Conservation (phyloP, 2,329 filamentous ascomycete species). For the Diplodia sapinea region DNA sequence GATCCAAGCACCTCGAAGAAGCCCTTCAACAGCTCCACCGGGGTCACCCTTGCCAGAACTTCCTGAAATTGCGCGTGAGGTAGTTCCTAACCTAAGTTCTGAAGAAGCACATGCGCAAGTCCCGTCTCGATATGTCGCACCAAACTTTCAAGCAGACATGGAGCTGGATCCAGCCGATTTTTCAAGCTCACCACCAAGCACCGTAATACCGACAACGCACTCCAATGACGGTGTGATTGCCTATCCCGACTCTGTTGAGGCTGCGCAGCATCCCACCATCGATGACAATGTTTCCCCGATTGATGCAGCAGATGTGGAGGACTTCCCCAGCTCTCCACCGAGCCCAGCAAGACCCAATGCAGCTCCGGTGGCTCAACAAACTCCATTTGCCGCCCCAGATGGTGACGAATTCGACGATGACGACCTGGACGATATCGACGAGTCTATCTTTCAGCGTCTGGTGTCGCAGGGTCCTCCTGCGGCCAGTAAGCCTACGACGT, state of each 20-base stretch:
- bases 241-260: background rate
- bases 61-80: background rate
- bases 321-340: constrained; percentile 16
- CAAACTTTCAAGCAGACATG: background rate
- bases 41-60: background rate
- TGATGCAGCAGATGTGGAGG: background rate
- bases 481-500: background rate
- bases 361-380: background rate
- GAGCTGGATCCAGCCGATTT: constrained; percentile 13
- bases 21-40: background rate
- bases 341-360: background rate
- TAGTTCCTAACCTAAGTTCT: background rate
- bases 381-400: background rate
- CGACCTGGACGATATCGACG: constrained; percentile 26
- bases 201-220: background rate
- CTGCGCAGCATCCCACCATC: background rate
- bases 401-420: constrained; percentile 25
- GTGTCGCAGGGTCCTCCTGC: background rate
- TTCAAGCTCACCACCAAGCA: constrained; percentile 2
- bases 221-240: background rate
- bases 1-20: background rate
- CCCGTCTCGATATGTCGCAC: background rate
- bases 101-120: background rate
- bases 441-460: constrained; percentile 12
- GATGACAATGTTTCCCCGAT: background rate